A percentile compares a stretch with the other conserved stretches of the same genome.
Conservation (phyloP, 148 eudicot species). For the Oxyria digyna region DNA sequence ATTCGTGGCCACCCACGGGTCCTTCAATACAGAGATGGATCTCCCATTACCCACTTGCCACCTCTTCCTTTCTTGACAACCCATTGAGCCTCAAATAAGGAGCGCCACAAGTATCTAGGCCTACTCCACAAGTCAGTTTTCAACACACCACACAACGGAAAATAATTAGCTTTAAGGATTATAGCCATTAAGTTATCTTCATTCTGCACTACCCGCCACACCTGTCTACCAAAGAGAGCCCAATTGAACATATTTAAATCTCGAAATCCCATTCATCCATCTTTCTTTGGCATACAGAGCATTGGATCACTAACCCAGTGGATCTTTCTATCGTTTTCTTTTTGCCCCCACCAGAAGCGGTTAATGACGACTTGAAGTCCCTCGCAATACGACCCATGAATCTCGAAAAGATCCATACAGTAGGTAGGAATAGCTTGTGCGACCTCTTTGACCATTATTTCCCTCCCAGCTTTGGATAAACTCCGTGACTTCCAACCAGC, state of each 20-base stretch:
- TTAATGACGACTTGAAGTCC: background rate
- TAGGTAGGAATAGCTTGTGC: background rate
- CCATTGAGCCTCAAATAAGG: too few relatives aligned
- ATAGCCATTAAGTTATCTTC: too few relatives aligned
- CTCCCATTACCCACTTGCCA: too few relatives aligned
- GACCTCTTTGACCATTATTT: background rate
- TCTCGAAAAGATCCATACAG: background rate
- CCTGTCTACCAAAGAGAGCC: background rate
- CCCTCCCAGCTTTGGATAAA: background rate
- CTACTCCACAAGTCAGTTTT: too few relatives aligned
- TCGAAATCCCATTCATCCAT: background rate
- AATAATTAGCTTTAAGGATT: too few relatives aligned
- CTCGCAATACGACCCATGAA: background rate
- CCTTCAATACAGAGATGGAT: too few relatives aligned
- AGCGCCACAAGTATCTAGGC: too few relatives aligned
- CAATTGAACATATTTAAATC: background rate
- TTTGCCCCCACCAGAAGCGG: background rate
- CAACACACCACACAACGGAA: too few relatives aligned
- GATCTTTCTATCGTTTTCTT: background rate
- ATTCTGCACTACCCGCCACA: too few relatives aligned
- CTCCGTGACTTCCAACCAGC: background rate
- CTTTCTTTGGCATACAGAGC: background rate
- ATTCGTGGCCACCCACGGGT: too few relatives aligned
- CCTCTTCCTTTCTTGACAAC: too few relatives aligned
- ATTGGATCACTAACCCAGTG: background rate